A percentile compares a stretch with the other conserved stretches of the same genome.
Conservation (phyloP, 768 basidiomycete species). For the Lactifluus volemus region DNA sequence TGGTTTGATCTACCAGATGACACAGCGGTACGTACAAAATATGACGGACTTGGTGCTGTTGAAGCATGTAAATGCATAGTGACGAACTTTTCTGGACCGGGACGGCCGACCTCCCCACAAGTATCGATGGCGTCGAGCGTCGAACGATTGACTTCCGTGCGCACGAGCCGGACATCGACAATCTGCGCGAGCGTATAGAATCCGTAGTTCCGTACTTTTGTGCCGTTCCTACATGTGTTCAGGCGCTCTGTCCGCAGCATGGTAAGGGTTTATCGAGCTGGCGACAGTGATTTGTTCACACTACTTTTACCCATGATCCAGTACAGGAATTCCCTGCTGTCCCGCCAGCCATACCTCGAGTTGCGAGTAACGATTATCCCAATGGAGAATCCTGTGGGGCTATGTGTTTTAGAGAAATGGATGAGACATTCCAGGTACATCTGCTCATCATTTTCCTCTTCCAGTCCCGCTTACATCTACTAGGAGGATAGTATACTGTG, state of each 20-base stretch:
- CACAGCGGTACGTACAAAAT: slow-evolving; percentile 25
- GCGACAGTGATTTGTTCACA: neutral
- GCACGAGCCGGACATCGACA: slow-evolving; percentile 15
- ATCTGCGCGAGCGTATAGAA: slow-evolving; percentile 23
- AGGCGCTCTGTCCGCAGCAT: neutral
- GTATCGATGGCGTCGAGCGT: slow-evolving; percentile 8
- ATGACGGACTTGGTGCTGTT: neutral
- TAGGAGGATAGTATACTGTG: slow-evolving; percentile 3
- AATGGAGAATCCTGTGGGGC: neutral
- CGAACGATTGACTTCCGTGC: slow-evolving; percentile 10
- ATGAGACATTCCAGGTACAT: neutral
- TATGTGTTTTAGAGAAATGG: slow-evolving; percentile 5
- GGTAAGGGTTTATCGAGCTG: slow-evolving; percentile 6
- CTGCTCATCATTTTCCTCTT: neutral
- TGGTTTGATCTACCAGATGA: slow-evolving; percentile 18
- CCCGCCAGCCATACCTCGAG: slow-evolving; percentile 2
- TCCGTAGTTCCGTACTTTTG: slow-evolving; percentile 23
- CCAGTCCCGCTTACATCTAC: neutral
- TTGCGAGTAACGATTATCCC: slow-evolving; percentile 1
- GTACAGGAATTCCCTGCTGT: neutral
- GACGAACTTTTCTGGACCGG: slow-evolving; percentile 11
- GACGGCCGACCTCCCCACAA: neutral
- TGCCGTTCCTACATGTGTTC: slow-evolving; percentile 17
- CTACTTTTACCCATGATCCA: neutral
- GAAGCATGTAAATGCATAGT: neutral